These are phyloP conservation scores for Aspergillus udagawae DNA, from an alignment of 2,329 filamentous ascomycete species.

Conservation along the genomic window DNA sequence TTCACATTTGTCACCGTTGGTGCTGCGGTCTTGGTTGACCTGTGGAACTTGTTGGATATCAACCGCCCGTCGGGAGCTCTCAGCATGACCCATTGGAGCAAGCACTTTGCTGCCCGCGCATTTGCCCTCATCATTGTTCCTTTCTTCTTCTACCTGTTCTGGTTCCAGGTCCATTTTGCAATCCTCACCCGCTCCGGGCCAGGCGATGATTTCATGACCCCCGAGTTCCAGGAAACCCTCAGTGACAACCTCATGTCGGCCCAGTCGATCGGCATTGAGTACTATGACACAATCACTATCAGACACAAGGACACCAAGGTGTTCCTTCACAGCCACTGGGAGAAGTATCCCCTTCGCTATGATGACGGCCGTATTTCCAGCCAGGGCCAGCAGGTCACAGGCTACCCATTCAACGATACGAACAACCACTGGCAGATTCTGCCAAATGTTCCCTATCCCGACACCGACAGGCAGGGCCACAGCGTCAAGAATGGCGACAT, in stretches of 20 bases:
- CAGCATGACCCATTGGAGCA: constrained; percentile 71
- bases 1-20: constrained; percentile 98
- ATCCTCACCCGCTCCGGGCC: constrained; percentile 85
- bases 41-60: constrained; percentile 91
- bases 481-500: constrained; percentile 78
- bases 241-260: constrained; percentile 91
- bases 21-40: constrained; percentile 85
- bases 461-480: constrained; percentile 56
- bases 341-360: constrained; percentile 87
- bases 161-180: constrained; percentile 99
- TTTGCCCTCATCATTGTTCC: constrained; percentile 83
- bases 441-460: constrained; percentile 54
- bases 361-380: constrained; percentile 96
- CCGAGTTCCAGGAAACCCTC: constrained; percentile 94
- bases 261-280: constrained; percentile 80
- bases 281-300: constrained; percentile 82
- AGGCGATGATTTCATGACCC: constrained; percentile 98
- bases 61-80: constrained; percentile 80
- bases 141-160: constrained; percentile 98
- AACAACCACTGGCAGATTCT: constrained; percentile 98
- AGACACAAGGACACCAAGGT: constrained; percentile 97
- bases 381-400: constrained; percentile 96
- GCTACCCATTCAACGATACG: constrained; percentile 96
- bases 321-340: constrained; percentile 89
- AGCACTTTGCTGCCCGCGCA: constrained; percentile 86